phyloP scores from a whole-genome alignment of 164 flowering plant genomes.

The Vitis amurensis region DNA sequence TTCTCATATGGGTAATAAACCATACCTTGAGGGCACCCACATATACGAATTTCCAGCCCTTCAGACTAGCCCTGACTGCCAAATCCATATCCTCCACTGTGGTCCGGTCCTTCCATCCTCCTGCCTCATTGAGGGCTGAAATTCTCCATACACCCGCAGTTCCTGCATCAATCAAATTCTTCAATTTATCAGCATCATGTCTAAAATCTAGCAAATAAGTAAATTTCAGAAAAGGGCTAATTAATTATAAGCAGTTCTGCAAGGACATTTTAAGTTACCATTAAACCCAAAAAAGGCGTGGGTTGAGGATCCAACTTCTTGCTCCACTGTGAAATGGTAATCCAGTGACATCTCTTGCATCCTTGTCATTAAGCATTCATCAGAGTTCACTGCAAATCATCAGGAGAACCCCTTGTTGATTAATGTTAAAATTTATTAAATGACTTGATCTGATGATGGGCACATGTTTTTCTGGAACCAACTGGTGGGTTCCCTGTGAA shows the following conservation, averaged over 20 bases:
- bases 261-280: conserved; percentile 23
- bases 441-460: no score
- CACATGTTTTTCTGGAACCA: no score
- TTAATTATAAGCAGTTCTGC: not conserved
- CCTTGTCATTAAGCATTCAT: conserved; percentile 46
- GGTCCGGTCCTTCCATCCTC: conserved; percentile 56
- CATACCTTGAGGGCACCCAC: conserved; percentile 37
- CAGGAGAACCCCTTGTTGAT: no score
- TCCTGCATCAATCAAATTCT: conserved; percentile 17
- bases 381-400: conserved; percentile 31
- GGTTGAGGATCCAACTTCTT: conserved; percentile 41
- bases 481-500: no score
- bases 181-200: not conserved
- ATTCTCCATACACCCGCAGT: conserved; percentile 59
- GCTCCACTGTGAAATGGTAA: conserved; percentile 54
- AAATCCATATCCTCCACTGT: conserved; percentile 58
- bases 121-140: conserved; percentile 46
- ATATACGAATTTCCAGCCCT: conserved; percentile 52
- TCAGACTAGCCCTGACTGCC: conserved; percentile 52
- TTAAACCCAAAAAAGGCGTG: conserved; percentile 63
- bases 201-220: no score
- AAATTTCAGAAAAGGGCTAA: no score
- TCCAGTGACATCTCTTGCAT: conserved; percentile 59
- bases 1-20: no score
- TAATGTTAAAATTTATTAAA: no score